These are phyloP conservation scores for Candida wancherniae DNA, from an alignment of 805 yeast species.

Conservation along the genomic window DNA sequence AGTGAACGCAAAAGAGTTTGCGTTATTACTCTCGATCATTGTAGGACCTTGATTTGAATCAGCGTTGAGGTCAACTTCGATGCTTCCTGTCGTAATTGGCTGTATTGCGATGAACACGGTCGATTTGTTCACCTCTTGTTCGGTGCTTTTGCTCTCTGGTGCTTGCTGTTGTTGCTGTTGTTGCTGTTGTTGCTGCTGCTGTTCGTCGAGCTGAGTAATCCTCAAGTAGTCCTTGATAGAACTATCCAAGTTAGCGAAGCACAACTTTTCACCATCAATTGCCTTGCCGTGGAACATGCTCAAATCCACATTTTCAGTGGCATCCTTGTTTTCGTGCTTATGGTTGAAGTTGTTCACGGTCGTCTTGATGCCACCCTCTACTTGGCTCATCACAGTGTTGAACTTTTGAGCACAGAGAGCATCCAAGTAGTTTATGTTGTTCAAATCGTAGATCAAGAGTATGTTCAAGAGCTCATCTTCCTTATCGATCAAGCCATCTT, in stretches of 20 bases:
- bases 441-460: conserved; percentile 59
- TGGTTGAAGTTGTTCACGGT: conserved; percentile 48
- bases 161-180: conserved; percentile 17
- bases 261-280: conserved; percentile 82
- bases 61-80: conserved; percentile 7
- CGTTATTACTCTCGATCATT: conserved; percentile 42
- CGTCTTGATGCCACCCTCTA: conserved; percentile 70
- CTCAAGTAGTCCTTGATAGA: conserved; percentile 46
- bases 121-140: conserved; percentile 37
- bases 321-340: conserved; percentile 20
- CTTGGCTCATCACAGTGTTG: conserved; percentile 63
- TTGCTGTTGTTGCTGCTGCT: conserved; percentile 3
- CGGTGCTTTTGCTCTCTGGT: conserved; percentile 17
- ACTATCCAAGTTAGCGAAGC: conserved; percentile 80
- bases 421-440: conserved; percentile 46
- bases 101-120: conserved; percentile 68
- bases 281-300: conserved; percentile 72
- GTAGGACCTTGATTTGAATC: conserved; percentile 13
- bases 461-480: conserved; percentile 43
- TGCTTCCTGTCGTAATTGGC: conserved; percentile 36
- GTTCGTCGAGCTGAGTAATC: conserved; percentile 20
- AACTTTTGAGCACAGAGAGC: conserved; percentile 49
- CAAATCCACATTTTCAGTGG: conserved; percentile 40
- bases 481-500: conserved; percentile 53
- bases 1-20: conserved; percentile 67